Evolutionary conservation across 2,329 filamentous ascomycete species (phyloP).

Genomic region (Calonectria hongkongensis): DNA sequence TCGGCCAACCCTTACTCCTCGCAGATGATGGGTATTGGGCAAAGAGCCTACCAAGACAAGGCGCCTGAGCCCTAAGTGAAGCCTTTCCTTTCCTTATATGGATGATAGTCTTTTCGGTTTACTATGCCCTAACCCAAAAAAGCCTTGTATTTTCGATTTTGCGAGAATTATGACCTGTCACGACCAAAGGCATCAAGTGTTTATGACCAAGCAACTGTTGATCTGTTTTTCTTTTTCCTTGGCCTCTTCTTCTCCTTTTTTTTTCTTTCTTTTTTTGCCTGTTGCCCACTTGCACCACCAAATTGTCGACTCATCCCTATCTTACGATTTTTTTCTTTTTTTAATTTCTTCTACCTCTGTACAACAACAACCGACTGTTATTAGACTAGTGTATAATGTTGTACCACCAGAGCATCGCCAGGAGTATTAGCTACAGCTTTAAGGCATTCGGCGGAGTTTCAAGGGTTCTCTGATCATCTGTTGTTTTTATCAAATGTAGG

Average conservation of each 20-base stretch:
- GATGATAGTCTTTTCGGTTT: neutral
- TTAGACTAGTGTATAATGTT: slow-evolving; percentile 30
- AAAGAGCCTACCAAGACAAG: neutral
- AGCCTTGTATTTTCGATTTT: slow-evolving; percentile 21
- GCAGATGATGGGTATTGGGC: neutral
- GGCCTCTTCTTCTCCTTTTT: neutral
- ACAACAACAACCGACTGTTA: slow-evolving; percentile 10
- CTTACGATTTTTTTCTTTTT: neutral
- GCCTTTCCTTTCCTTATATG: neutral
- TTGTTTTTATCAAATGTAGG: neutral
- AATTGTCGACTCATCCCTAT: neutral
- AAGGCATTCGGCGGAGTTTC: slow-evolving; percentile 27
- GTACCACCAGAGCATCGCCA: slow-evolving; percentile 21
- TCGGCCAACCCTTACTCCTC: slow-evolving; percentile 1
- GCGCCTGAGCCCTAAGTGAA: neutral
- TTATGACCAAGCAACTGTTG: slow-evolving; percentile 2
- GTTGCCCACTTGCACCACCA: neutral
- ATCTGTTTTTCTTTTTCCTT: neutral
- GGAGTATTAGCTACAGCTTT: slow-evolving; percentile 21
- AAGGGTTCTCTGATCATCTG: slow-evolving; percentile 5
- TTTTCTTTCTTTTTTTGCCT: neutral
- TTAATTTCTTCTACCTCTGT: neutral
- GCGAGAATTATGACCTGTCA: slow-evolving; percentile 22
- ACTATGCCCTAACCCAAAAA: neutral
- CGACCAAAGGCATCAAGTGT: slow-evolving; percentile 16